A percentile compares a stretch with the other conserved stretches of the same genome.
Evolutionary conservation across 495 filamentous ascomycete species (phyloP).

Genomic region (Hyaloscypha finlandica): DNA sequence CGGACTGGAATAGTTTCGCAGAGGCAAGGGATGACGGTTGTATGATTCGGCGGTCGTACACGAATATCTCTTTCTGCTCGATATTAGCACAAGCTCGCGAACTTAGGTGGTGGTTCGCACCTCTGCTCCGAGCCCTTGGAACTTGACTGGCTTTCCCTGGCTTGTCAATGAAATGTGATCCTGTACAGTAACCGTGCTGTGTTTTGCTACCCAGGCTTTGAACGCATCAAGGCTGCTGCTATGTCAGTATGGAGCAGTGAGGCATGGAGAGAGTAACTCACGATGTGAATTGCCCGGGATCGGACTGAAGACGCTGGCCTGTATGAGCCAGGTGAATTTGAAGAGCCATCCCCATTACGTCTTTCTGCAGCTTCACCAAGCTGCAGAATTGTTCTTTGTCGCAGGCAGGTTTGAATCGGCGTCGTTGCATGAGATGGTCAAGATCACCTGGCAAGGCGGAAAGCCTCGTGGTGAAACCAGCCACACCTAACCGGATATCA

Average conservation of each 20-base stretch:
- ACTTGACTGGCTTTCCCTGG: constrained; percentile 77
- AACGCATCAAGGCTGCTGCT: constrained; percentile 50
- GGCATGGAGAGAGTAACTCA: constrained; percentile 42
- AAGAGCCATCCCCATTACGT: constrained; percentile 61
- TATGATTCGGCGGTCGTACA: constrained; percentile 74
- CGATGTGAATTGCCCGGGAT: constrained; percentile 69
- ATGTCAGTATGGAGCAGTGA: constrained; percentile 14
- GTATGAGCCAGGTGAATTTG: constrained; percentile 87
- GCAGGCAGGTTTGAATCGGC: constrained; percentile 3
- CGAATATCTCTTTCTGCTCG: constrained; percentile 76
- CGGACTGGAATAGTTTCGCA: constrained; percentile 44
- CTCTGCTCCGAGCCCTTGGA: constrained; percentile 73
- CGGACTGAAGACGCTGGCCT: constrained; percentile 76
- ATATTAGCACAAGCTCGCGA: constrained; percentile 11
- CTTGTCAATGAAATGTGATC: constrained; percentile 81
- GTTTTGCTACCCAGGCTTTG: constrained; percentile 47
- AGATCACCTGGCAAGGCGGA: constrained; percentile 15
- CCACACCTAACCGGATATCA: constrained; percentile 2
- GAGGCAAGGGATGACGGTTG: constrained; percentile 49
- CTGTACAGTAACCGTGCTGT: constrained; percentile 59
- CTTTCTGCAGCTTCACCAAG: constrained; percentile 29
- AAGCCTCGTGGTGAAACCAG: neutral
- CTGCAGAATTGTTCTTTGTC: constrained; percentile 18
- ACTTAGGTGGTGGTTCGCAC: constrained; percentile 46
- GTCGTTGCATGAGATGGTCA: constrained; percentile 8